Conservation (phyloP, 768 basidiomycete genomes). For the Amanita exitialis region DNA sequence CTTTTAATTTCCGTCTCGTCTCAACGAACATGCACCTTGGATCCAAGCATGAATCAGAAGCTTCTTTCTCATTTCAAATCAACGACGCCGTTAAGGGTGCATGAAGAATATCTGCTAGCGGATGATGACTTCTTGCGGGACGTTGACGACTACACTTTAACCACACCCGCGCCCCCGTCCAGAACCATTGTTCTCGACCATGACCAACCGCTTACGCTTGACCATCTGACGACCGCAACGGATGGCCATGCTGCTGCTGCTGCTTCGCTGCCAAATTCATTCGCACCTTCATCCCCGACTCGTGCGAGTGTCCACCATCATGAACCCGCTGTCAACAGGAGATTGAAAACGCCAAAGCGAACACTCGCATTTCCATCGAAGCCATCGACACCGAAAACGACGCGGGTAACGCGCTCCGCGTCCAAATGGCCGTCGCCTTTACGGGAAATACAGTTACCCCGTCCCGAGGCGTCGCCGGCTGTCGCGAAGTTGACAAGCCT, state of each 20-base stretch:
- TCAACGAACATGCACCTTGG: slow-evolving; percentile 3
- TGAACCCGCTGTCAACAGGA: slow-evolving; percentile 3
- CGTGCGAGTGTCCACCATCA: not conserved
- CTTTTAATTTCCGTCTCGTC: slow-evolving; percentile 8
- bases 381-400: slow-evolving; percentile 1
- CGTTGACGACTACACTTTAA: slow-evolving; percentile 26
- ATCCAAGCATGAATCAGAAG: slow-evolving; percentile 23
- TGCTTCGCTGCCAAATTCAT: slow-evolving; percentile 6
- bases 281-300: slow-evolving; percentile 6
- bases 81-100: slow-evolving; percentile 32
- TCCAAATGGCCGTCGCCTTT: slow-evolving; percentile 2
- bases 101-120: slow-evolving; percentile 37
- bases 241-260: not conserved
- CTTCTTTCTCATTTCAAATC: slow-evolving; percentile 48
- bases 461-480: slow-evolving; percentile 15
- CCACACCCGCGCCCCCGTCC: slow-evolving; percentile 21
- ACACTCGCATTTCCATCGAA: slow-evolving; percentile 4
- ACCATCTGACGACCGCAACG: slow-evolving; percentile 31
- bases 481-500: slow-evolving; percentile 13
- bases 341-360: slow-evolving; percentile 7
- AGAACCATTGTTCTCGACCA: slow-evolving; percentile 9
- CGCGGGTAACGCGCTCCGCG: slow-evolving; percentile 2
- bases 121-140: slow-evolving; percentile 39
- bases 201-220: slow-evolving; percentile 25
- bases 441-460: slow-evolving; percentile 4